Conservation (phyloP, 2,329 filamentous ascomycete species). For the Peltaster fructicola region DNA sequence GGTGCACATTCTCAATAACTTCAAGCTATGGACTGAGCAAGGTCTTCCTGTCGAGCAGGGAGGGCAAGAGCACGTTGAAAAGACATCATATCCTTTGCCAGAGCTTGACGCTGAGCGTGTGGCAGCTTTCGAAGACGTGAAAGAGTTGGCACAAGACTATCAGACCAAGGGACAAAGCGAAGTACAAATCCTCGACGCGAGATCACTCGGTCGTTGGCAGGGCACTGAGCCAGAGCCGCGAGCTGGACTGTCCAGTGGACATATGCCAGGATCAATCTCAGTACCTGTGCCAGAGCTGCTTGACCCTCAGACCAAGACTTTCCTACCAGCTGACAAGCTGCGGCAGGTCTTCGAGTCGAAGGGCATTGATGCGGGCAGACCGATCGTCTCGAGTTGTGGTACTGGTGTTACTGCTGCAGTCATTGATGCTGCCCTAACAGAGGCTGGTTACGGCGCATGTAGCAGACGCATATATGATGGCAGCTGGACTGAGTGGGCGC, state of each 20-base stretch:
- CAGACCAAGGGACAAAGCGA: constrained; percentile 71
- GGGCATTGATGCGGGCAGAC: constrained; percentile 59
- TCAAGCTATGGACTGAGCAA: constrained; percentile 78
- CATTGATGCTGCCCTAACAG: constrained; percentile 68
- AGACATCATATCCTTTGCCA: constrained; percentile 25
- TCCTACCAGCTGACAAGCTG: constrained; percentile 55
- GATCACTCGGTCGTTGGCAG: constrained; percentile 61
- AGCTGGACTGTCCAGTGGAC: constrained; percentile 65
- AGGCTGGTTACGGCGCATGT: constrained; percentile 56
- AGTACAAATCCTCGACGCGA: constrained; percentile 77
- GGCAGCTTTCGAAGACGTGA: constrained; percentile 66
- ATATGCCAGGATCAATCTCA: constrained; percentile 76
- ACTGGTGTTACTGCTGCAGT: constrained; percentile 88
- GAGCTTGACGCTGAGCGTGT: constrained; percentile 42
- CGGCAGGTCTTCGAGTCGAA: constrained; percentile 60
- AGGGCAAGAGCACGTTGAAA: constrained; percentile 33
- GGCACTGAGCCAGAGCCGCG: constrained; percentile 76
- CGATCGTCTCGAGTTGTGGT: constrained; percentile 77
- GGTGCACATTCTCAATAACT: constrained; percentile 90
- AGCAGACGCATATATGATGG: constrained; percentile 76
- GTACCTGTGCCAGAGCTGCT: constrained; percentile 66
- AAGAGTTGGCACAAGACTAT: constrained; percentile 54
- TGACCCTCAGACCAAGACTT: constrained; percentile 65
- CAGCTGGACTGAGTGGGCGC: constrained; percentile 60
- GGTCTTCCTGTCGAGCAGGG: constrained; percentile 71